Evolutionary conservation across 1,284 basidiomycete species (phyloP).

Genomic region (Lignosus rhinocerotis): DNA sequence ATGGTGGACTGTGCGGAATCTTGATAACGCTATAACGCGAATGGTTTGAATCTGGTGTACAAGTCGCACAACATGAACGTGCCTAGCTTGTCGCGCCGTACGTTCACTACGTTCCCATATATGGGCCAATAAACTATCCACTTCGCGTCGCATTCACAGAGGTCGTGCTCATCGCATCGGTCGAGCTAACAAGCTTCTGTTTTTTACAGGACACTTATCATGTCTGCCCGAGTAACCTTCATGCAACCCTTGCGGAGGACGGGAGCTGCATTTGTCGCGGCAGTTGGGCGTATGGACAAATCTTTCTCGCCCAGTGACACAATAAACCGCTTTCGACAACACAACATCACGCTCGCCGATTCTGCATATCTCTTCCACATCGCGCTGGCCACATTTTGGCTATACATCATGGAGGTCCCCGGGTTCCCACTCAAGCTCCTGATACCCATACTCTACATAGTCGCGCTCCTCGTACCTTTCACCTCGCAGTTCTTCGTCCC

Average conservation of each 20-base stretch:
- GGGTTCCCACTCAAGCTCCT: conserved; percentile 75
- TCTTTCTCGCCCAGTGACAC: conserved; percentile 73
- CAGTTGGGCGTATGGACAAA: conserved; percentile 72
- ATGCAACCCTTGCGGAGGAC: conserved; percentile 32
- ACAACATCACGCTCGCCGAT: conserved; percentile 64
- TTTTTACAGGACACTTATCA: too few relatives aligned
- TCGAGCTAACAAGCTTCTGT: too few relatives aligned
- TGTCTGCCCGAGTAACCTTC: conserved; percentile 8
- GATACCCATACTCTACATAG: conserved; percentile 75
- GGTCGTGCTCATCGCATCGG: too few relatives aligned
- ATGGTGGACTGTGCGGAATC: too few relatives aligned
- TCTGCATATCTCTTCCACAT: conserved; percentile 67
- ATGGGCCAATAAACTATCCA: too few relatives aligned
- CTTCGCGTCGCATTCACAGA: too few relatives aligned
- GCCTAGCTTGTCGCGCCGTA: too few relatives aligned
- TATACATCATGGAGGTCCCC: conserved; percentile 76
- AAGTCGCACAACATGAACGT: too few relatives aligned
- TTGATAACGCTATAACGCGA: too few relatives aligned
- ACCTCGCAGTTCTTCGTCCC: conserved; percentile 94
- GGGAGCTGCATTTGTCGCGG: conserved; percentile 57
- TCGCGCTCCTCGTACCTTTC: conserved; percentile 79
- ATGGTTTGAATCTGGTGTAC: too few relatives aligned
- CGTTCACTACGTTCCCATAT: too few relatives aligned
- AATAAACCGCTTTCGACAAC: conserved; percentile 58
- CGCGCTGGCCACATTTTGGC: conserved; percentile 69